Evolutionary conservation across 2,329 filamentous ascomycete genomes (phyloP).

Genomic region (Plectosphaerella plurivora): DNA sequence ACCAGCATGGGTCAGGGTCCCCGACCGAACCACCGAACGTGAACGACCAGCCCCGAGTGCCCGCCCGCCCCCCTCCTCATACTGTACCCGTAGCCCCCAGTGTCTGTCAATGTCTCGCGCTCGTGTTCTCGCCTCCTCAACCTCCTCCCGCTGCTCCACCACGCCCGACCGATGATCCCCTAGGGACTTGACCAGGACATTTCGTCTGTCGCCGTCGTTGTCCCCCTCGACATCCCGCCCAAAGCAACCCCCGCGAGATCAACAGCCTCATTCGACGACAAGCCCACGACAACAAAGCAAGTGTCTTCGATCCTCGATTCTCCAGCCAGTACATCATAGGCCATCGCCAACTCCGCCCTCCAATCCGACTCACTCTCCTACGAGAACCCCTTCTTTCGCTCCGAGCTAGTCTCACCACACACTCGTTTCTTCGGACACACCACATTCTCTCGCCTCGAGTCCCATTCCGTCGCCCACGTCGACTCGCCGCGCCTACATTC

Average conservation of each 20-base stretch:
- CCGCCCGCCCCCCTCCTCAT: background rate
- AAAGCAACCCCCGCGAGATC: background rate
- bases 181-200: background rate
- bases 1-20: too few species aligned
- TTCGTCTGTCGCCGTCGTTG: conserved; percentile 2
- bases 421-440: conserved; percentile 10
- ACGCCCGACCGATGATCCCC: background rate
- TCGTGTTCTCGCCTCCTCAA: background rate
- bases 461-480: background rate
- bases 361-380: background rate
- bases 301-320: background rate
- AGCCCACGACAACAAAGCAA: background rate
- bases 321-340: too few species aligned
- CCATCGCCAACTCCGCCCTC: background rate
- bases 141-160: background rate
- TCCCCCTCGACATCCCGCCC: background rate
- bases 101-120: background rate
- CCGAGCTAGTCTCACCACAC: conserved; percentile 14
- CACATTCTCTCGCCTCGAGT: conserved; percentile 5
- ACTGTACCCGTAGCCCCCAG: background rate
- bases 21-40: too few species aligned
- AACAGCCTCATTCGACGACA: background rate
- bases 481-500: background rate
- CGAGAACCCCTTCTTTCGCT: conserved; percentile 2
- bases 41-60: too few species aligned